Conservation (phyloP, 2,329 filamentous ascomycete species). For the Fusarium paranaense region DNA sequence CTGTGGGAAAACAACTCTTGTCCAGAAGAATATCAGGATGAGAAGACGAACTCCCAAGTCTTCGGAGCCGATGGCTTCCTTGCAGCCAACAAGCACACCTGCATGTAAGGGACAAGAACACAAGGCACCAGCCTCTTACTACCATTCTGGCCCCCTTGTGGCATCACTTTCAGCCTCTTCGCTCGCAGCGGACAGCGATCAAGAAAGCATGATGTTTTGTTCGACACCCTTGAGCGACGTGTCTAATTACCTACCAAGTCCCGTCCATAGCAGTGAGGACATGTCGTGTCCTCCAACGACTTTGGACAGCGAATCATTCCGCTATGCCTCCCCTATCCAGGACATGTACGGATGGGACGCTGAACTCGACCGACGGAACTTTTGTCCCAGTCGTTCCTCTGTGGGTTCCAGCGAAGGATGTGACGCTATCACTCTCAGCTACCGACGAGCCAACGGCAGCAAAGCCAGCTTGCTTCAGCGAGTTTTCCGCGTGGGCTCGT, state of each 20-base stretch:
- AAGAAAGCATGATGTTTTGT: neutral
- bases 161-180: slow-evolving; percentile 14
- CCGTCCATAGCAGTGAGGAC: slow-evolving; percentile 35
- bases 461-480: slow-evolving; percentile 41
- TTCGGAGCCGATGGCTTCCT: slow-evolving; percentile 2
- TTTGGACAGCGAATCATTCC: slow-evolving; percentile 24
- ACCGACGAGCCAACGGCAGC: slow-evolving; percentile 42
- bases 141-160: slow-evolving; percentile 3
- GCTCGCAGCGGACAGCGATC: slow-evolving; percentile 6
- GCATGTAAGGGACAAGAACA: slow-evolving; percentile 8
- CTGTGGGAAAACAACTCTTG: slow-evolving; percentile 30
- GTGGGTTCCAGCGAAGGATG: slow-evolving; percentile 21
- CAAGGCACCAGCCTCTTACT: slow-evolving; percentile 1
- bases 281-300: slow-evolving; percentile 18
- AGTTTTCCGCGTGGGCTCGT: slow-evolving; percentile 40
- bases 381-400: slow-evolving; percentile 14
- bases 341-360: slow-evolving; percentile 69
- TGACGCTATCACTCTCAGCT: slow-evolving; percentile 34
- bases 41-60: slow-evolving; percentile 36
- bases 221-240: slow-evolving; percentile 45
- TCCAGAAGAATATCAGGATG: slow-evolving; percentile 42
- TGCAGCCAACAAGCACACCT: slow-evolving; percentile 1
- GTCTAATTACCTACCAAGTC: slow-evolving; percentile 54
- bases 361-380: slow-evolving; percentile 47
- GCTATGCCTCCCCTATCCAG: slow-evolving; percentile 27